Evolutionary conservation across 2,329 filamentous ascomycete genomes (phyloP).

Genomic region (Leptographium procerum): DNA sequence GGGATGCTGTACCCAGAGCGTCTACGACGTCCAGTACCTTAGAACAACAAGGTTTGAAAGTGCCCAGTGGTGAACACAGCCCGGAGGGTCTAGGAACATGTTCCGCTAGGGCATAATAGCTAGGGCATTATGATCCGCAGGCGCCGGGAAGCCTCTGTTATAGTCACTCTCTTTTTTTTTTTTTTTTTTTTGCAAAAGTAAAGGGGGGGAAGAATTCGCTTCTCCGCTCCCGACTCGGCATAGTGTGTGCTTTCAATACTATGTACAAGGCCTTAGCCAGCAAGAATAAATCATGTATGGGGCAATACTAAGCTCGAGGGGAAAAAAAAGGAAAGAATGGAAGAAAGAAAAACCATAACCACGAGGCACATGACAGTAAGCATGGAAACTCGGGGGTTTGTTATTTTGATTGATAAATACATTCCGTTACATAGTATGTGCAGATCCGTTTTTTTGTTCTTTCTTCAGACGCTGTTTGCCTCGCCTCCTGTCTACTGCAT

Average conservation of each 20-base stretch:
- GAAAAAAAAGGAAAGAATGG: neutral
- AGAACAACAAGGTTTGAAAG: too few relatives aligned
- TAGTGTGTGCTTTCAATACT: neutral
- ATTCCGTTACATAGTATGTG: too few relatives aligned
- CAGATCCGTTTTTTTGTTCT: neutral
- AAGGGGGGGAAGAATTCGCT: neutral
- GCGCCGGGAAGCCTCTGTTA: neutral
- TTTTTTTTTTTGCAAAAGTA: conserved; percentile 4
- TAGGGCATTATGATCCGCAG: neutral
- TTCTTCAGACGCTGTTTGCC: neutral
- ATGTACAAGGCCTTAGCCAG: neutral
- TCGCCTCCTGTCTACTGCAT: neutral
- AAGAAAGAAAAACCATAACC: neutral
- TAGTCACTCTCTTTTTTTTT: neutral
- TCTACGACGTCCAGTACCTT: too few relatives aligned
- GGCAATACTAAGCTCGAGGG: neutral
- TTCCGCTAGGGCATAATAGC: neutral
- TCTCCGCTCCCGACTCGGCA: conserved; percentile 10
- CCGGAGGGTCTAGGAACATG: neutral
- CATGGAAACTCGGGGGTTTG: neutral
- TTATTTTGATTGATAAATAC: neutral
- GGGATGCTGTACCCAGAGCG: too few relatives aligned
- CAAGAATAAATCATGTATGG: neutral
- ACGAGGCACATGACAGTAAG: neutral
- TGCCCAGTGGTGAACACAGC: neutral